Conservation (phyloP, 1,284 basidiomycete species). For the Hortiboletus rubellus region DNA sequence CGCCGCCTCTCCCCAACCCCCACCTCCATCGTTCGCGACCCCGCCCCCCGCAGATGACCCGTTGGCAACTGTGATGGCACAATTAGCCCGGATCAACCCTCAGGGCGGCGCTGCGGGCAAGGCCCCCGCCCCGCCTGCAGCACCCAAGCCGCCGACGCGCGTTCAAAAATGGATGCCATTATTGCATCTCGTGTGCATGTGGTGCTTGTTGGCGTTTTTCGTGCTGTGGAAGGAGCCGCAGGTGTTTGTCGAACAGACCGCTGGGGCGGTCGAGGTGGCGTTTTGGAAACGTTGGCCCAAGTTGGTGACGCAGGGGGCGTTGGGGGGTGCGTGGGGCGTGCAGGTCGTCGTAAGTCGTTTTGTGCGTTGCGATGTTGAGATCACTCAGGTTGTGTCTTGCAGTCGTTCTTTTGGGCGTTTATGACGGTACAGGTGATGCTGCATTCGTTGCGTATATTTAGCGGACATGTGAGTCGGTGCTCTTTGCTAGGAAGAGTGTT, state of each 20-base stretch:
- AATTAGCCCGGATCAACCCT: constrained; percentile 40
- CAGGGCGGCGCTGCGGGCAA: constrained; percentile 21
- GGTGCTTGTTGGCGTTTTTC: constrained; percentile 66
- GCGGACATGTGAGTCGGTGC: constrained; percentile 55
- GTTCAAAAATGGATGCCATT: constrained; percentile 63
- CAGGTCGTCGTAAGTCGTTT: constrained; percentile 50
- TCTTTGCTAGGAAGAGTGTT: no score
- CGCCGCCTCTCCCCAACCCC: constrained; percentile 13
- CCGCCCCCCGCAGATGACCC: constrained; percentile 23
- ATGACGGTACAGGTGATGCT: constrained; percentile 65
- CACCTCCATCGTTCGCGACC: constrained; percentile 5
- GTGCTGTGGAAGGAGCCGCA: constrained; percentile 63
- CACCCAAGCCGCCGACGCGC: constrained; percentile 41
- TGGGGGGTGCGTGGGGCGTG: constrained; percentile 45
- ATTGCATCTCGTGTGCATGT: constrained; percentile 61
- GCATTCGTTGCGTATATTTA: constrained; percentile 69
- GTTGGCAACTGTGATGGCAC: constrained; percentile 27
- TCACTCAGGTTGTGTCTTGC: constrained; percentile 7
- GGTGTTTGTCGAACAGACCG: constrained; percentile 35
- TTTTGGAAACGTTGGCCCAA: constrained; percentile 61
- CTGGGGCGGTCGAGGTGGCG: constrained; percentile 22
- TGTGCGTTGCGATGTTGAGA: neutral
- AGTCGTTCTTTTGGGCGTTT: constrained; percentile 82
- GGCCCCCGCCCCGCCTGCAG: constrained; percentile 15
- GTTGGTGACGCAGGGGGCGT: constrained; percentile 37